Conservation (phyloP, 805 yeast species). For the Cyberlindnera galapagoensis region DNA sequence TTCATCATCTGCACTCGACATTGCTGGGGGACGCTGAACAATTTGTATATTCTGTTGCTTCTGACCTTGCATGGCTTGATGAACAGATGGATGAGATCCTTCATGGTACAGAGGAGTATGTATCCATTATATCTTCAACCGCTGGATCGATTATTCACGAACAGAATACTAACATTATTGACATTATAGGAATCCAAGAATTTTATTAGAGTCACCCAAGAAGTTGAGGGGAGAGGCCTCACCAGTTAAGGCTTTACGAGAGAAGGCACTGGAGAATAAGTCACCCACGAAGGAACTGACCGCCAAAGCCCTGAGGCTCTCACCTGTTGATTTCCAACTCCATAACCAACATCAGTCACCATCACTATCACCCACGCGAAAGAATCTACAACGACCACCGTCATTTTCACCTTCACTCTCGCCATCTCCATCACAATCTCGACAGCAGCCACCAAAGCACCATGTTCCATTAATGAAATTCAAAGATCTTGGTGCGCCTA, state of each 20-base stretch:
- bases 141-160: too few species aligned
- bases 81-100: slow-evolving; percentile 34
- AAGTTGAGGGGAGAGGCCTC: slow-evolving; percentile 22
- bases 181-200: slow-evolving; percentile 17
- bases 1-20: slow-evolving; percentile 31
- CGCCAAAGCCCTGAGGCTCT: slow-evolving; percentile 12
- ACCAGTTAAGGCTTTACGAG: slow-evolving; percentile 22
- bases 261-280: slow-evolving; percentile 14
- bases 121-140: too few species aligned
- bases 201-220: slow-evolving; percentile 22
- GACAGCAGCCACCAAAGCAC: too few species aligned
- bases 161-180: slow-evolving; percentile 14
- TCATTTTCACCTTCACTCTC: slow-evolving; percentile 6
- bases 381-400: slow-evolving; percentile 1
- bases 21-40: slow-evolving; percentile 33
- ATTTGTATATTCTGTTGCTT: slow-evolving; percentile 32
- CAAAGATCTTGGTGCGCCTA: too few species aligned
- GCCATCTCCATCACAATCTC: slow-evolving; percentile 2
- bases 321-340: slow-evolving; percentile 20
- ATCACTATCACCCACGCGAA: slow-evolving; percentile 4
- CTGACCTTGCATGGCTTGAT: slow-evolving; percentile 35
- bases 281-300: slow-evolving; percentile 19
- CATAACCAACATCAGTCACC: slow-evolving; percentile 5
- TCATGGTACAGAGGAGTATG: slow-evolving; percentile 21
- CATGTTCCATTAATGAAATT: too few species aligned